phyloP scores from a whole-genome alignment of 768 basidiomycete genomes.

The Lentinula edodes region DNA sequence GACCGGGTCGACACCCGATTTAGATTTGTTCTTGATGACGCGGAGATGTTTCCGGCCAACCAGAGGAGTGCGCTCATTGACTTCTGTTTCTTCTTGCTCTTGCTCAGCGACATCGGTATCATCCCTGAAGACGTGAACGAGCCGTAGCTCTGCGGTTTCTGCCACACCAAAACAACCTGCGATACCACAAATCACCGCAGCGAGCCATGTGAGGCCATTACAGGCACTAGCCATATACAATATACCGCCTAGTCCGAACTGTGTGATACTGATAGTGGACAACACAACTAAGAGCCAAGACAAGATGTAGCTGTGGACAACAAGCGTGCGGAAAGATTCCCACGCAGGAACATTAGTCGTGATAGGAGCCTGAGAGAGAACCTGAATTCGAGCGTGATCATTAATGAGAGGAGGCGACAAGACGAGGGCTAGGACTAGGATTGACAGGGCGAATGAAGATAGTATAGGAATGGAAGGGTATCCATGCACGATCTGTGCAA shows the following conservation, averaged over 20 bases:
- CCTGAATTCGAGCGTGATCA: slow-evolving; percentile 19
- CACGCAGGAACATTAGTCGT: slow-evolving; percentile 20
- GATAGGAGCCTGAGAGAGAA: slow-evolving; percentile 18
- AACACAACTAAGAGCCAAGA: slow-evolving; percentile 55
- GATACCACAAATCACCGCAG: slow-evolving; percentile 28
- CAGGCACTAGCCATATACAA: slow-evolving; percentile 54
- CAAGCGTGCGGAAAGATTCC: slow-evolving; percentile 45
- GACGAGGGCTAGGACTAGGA: slow-evolving; percentile 38
- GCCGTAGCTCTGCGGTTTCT: background rate
- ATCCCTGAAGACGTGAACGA: background rate
- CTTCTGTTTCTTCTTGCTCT: slow-evolving; percentile 12
- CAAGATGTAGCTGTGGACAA: slow-evolving; percentile 49
- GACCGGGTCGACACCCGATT: background rate
- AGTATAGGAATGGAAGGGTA: slow-evolving; percentile 45
- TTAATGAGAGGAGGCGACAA: slow-evolving; percentile 32
- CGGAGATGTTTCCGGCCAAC: background rate
- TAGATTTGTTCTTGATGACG: background rate
- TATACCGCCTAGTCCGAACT: slow-evolving; percentile 36
- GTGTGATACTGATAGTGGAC: slow-evolving; percentile 39
- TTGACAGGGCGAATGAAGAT: slow-evolving; percentile 45
- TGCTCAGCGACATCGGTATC: slow-evolving; percentile 7
- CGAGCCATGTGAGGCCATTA: slow-evolving; percentile 42
- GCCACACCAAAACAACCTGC: slow-evolving; percentile 24
- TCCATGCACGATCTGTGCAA: slow-evolving; percentile 53
- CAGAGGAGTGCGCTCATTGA: slow-evolving; percentile 56